Evolutionary conservation across 768 basidiomycete genomes (phyloP), one percentile per base, ranked within the genome.

Genomic region (Psilocybe cubensis): DNA sequence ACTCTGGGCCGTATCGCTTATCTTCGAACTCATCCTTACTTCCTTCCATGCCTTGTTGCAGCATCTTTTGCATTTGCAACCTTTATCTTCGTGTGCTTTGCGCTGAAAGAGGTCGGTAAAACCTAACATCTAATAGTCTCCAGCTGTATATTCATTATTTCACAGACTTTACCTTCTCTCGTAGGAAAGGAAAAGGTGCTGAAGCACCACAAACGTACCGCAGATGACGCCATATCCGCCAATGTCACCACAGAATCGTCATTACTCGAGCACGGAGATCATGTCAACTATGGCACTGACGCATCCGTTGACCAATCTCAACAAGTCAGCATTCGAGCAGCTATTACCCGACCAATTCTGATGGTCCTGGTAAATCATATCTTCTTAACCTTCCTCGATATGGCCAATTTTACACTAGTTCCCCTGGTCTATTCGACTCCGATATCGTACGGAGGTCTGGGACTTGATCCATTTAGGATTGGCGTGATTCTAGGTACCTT

Each of bases 371-470:
- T 70, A 29, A 75, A 72, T 57, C 69, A 75, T 54, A 61, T 65
- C 5, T 72, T 73, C 62, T 67, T 78, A 18, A 44, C 72, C 9
- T 79, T 80, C 67, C 54, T 66, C 25, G 76, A 76, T 56, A 76
- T 78, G 72, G 60, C 65, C 40, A 63, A 70, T 42, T 61, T 65
- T 18, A 76, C 72, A 10, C 73, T 82, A 12, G 57, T 69, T 23
- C 79, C 79, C 8, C 70, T 82, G 45, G 69, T 79, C 38, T 80
- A 74, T 54, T 85, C 88, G 10, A 91, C 88, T 0, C 83, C 89
- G 0, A 68, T 83, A 44, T 69, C 72, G 14, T 74, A 80, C 1
- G 89, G 90, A 21, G 89, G 90, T 1, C 79, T 91, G 4, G 88
- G 88, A 3, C 74, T 92, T 38, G 71, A 78, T 21, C 86, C 91